phyloP scores from a whole-genome alignment of 345 rosid species.

The Arabidopsis suecica region DNA sequence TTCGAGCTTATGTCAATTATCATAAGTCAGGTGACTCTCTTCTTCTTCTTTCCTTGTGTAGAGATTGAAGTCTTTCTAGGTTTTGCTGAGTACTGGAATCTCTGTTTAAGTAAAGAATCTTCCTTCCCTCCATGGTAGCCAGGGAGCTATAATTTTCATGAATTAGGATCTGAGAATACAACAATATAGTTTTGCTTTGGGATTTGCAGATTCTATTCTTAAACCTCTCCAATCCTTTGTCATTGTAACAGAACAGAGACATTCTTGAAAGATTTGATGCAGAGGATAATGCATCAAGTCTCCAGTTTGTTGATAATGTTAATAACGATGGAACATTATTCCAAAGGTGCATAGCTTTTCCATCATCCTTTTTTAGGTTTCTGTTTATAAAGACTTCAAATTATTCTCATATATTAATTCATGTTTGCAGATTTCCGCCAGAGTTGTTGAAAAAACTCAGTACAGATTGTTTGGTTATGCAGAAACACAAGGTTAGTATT shows the following conservation, averaged over 20 bases:
- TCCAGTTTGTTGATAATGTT: slow-evolving; percentile 64
- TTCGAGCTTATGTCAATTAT: slow-evolving; percentile 89
- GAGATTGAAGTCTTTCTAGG: no score
- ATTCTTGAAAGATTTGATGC: slow-evolving; percentile 82
- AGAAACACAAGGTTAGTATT: slow-evolving; percentile 78
- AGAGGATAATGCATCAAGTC: slow-evolving; percentile 78
- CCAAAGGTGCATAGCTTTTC: slow-evolving; percentile 62
- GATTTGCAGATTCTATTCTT: slow-evolving; percentile 15
- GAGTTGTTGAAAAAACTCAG: slow-evolving; percentile 66
- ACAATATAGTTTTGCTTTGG: background rate
- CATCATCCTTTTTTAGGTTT: background rate
- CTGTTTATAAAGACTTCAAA: background rate
- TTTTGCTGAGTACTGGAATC: no score
- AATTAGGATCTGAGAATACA: no score
- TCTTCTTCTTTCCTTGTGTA: slow-evolving; percentile 5
- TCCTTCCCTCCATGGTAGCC: no score
- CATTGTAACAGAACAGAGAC: slow-evolving; percentile 63
- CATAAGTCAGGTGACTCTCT: slow-evolving; percentile 64
- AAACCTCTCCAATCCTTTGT: slow-evolving; percentile 2
- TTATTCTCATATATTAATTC: background rate
- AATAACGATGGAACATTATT: slow-evolving; percentile 76
- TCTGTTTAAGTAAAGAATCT: no score
- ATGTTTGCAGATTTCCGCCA: slow-evolving; percentile 64
- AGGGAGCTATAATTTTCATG: no score
- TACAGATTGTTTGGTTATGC: slow-evolving; percentile 89